These are phyloP conservation scores for Nothophytophthora sp. DNA, from an alignment of 352 stramenopile genomes.

Conservation along the genomic window DNA sequence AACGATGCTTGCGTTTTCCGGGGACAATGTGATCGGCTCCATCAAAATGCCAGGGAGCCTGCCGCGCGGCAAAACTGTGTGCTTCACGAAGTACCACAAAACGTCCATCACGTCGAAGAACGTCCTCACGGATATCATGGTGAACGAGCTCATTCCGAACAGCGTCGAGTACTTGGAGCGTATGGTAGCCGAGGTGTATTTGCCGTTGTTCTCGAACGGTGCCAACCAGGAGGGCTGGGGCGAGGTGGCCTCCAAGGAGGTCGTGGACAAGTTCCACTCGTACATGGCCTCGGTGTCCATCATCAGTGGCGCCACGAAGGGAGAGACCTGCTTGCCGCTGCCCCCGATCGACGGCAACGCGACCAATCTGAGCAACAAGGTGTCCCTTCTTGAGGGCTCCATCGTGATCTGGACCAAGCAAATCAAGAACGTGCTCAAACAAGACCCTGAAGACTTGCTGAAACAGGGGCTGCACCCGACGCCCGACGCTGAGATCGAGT, in stretches of 20 bases:
- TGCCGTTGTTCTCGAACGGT: constrained; percentile 95
- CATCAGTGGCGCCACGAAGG: constrained; percentile 96
- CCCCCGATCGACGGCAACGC: constrained; percentile 90
- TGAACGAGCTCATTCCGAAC: constrained; percentile 86
- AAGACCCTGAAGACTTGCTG: constrained; percentile 96
- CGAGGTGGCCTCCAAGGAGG: constrained; percentile 96
- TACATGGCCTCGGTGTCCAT: constrained; percentile 97
- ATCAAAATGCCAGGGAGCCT: constrained; percentile 90
- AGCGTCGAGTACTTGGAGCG: constrained; percentile 96
- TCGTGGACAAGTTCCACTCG: constrained; percentile 97
- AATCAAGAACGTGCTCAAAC: constrained; percentile 98
- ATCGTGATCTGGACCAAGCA: constrained; percentile 99
- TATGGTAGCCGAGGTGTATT: constrained; percentile 94
- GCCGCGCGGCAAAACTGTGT: constrained; percentile 89
- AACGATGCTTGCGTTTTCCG: constrained; percentile 88
- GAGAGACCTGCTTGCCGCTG: constrained; percentile 96
- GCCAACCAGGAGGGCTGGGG: constrained; percentile 96
- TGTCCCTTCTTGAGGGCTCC: constrained; percentile 96
- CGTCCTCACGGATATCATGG: constrained; percentile 85
- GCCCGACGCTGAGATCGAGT: constrained; percentile 97
- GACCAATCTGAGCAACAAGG: constrained; percentile 88
- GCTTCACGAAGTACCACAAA: constrained; percentile 92
- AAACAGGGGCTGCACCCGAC: constrained; percentile 97
- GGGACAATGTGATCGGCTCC: constrained; percentile 81
- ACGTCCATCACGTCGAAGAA: constrained; percentile 80